Conservation (phyloP, 2,329 filamentous ascomycete species). For the Colletotrichum musicola region DNA sequence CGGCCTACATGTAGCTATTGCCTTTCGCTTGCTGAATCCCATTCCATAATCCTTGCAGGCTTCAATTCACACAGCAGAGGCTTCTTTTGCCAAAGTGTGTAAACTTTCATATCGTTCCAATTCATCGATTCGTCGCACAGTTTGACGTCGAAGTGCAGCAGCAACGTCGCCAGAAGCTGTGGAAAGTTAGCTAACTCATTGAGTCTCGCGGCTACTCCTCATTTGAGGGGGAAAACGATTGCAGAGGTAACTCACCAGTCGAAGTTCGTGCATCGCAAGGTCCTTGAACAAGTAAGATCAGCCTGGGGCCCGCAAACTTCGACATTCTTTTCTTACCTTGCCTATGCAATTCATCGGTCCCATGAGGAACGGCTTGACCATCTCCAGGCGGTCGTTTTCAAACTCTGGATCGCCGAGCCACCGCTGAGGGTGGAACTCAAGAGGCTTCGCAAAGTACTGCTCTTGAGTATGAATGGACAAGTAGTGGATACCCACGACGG, state of each 20-base stretch:
- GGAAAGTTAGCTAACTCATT: neutral
- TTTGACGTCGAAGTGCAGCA: neutral
- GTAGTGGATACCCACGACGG: slow-evolving; percentile 11
- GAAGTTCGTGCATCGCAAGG: slow-evolving; percentile 18
- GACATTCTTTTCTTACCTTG: slow-evolving; percentile 42
- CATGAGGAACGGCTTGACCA: slow-evolving; percentile 17
- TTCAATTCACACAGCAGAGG: slow-evolving; percentile 1
- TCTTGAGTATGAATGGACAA: slow-evolving; percentile 7
- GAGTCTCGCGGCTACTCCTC: neutral
- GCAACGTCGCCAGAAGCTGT: slow-evolving; percentile 3
- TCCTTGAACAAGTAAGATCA: neutral
- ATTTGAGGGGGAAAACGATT: neutral
- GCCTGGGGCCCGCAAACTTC: neutral
- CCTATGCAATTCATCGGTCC: slow-evolving; percentile 63
- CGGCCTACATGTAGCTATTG: no score
- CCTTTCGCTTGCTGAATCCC: no score
- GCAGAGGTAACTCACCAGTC: neutral
- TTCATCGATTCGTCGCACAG: neutral
- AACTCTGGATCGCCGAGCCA: slow-evolving; percentile 17
- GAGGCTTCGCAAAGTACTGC: slow-evolving; percentile 7
- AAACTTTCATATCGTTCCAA: slow-evolving; percentile 12
- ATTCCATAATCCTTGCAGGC: neutral
- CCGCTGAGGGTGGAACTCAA: slow-evolving; percentile 62
- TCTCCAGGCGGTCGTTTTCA: neutral
- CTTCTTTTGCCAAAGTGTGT: slow-evolving; percentile 20